Percentiles rank a stretch among this genome's conserved stretches.
Evolutionary conservation across 257 asterid genomes (phyloP).

Genomic region (Forsythia suspensa): DNA sequence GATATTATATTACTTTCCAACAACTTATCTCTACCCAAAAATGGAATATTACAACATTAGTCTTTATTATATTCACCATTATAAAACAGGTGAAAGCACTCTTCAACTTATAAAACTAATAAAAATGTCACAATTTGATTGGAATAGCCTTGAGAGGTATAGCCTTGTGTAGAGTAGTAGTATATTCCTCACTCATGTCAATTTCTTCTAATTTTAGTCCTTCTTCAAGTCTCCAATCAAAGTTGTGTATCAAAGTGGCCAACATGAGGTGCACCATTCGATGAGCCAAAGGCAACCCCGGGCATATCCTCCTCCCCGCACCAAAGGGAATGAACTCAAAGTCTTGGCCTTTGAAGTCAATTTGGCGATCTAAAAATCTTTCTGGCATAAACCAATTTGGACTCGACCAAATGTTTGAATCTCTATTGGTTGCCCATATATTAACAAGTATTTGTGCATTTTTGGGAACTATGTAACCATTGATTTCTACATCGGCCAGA

Average conservation of each 20-base stretch:
- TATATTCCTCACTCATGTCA: slow-evolving; percentile 15
- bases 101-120: not conserved
- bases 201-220: slow-evolving; percentile 5
- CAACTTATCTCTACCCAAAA: not conserved
- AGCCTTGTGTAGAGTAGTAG: slow-evolving; percentile 16
- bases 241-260: slow-evolving; percentile 11
- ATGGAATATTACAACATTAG: too few species aligned
- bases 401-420: slow-evolving; percentile 7
- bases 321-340: slow-evolving; percentile 27
- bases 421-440: slow-evolving; percentile 28
- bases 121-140: not conserved
- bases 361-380: slow-evolving; percentile 15
- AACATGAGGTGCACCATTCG: slow-evolving; percentile 21
- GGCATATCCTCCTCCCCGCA: slow-evolving; percentile 24
- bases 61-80: too few species aligned
- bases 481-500: not conserved
- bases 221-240: slow-evolving; percentile 25
- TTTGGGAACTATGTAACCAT: slow-evolving; percentile 19
- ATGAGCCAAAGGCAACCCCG: slow-evolving; percentile 24
- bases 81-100: not conserved
- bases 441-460: slow-evolving; percentile 17
- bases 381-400: slow-evolving; percentile 27
- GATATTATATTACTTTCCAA: too few species aligned
- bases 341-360: slow-evolving; percentile 20
- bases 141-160: slow-evolving; percentile 20